Base-by-base conservation (phyloP, 1,284 basidiomycete genomes). In the Polyporus tsugae region DNA sequence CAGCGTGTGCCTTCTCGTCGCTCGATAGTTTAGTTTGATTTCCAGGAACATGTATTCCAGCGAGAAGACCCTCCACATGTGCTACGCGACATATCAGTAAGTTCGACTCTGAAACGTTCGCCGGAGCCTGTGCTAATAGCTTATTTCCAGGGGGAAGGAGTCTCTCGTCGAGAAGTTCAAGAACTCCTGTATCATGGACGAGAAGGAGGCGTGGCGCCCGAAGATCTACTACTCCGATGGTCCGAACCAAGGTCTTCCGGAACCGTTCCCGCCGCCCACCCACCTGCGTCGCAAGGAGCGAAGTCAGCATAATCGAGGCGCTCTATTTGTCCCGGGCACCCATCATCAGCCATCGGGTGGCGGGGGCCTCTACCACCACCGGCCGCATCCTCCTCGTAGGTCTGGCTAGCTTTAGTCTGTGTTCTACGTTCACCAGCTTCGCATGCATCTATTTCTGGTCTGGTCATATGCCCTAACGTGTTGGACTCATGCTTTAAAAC, bases 161-260 rank as follows among this genome's bases (percentile, higher is more conserved):
- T 91, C 93, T 0, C 86, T 94, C 52, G 88, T 95, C 60, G 93
- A 94, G 79, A 94, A 93, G 78, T 95, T 95, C 85, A 93, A 92
- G 77, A 94, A 94, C 75, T 94, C 92, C 4, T 89, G 88, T 67
- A 91, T 94, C 72, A 94, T 94, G 93, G 92, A 94, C 78, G 92
- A 93, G 77, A 86, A 86, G 52, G 90, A 92, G 75, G 84, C 87
- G 6, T 95, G 93, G 89, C 87, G 91, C 35, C 94, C 95, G 4
- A 92, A 93, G 77, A 93, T 95, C 68, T 96, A 94, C 80, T 90
- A 90, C 76, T 93, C 93, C 25, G 85, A 85, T 38, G 95, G 94
- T 6, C 86, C 87, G 7, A 81, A 88, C 63, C 87, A 91, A 78
- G 94, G 94, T 7, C 81, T 91, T 38, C 87, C 90, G 0, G 92